Conservation (phyloP, 139 green algal species). For the Prasinococcaceae sp. region DNA sequence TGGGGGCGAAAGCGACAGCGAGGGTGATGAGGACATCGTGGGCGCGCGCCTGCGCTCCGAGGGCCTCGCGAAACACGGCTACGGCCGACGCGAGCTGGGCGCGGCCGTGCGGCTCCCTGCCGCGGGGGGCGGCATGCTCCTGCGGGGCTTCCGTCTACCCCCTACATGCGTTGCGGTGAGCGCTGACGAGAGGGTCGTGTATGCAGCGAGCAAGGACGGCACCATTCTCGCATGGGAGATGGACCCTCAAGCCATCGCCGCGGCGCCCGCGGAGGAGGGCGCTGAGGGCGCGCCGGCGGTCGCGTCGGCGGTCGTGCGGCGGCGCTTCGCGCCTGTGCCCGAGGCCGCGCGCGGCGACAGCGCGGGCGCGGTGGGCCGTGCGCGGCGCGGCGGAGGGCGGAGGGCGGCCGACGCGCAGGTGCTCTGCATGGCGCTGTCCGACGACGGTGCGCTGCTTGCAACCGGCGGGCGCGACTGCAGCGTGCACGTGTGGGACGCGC, state of each 20-base stretch:
- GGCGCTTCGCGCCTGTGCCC: background rate
- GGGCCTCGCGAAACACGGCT: background rate
- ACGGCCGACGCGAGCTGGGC: slow-evolving; percentile 6
- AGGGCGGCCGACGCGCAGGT: slow-evolving; percentile 31
- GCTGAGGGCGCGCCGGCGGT: background rate
- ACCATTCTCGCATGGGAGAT: too few species aligned
- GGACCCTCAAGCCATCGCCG: slow-evolving; percentile 4
- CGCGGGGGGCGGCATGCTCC: background rate
- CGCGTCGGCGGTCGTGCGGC: background rate
- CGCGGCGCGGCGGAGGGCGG: slow-evolving; percentile 4
- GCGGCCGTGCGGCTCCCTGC: background rate
- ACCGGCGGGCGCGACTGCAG: slow-evolving; percentile 56
- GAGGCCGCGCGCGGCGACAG: too few species aligned
- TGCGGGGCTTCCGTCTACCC: background rate
- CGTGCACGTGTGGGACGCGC: slow-evolving; percentile 75
- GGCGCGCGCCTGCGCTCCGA: background rate
- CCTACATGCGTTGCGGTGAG: background rate
- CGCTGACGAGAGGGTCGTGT: too few species aligned
- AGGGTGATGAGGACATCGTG: slow-evolving; percentile 6
- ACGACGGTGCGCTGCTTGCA: slow-evolving; percentile 53
- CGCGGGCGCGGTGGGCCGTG: background rate
- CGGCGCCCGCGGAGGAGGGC: background rate
- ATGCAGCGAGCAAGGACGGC: too few species aligned
- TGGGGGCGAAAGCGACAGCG: slow-evolving; percentile 9
- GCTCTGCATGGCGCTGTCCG: slow-evolving; percentile 49